These are phyloP conservation scores for Lithohypha guttulata DNA, from an alignment of 2,329 filamentous ascomycete genomes.

Conservation along the genomic window DNA sequence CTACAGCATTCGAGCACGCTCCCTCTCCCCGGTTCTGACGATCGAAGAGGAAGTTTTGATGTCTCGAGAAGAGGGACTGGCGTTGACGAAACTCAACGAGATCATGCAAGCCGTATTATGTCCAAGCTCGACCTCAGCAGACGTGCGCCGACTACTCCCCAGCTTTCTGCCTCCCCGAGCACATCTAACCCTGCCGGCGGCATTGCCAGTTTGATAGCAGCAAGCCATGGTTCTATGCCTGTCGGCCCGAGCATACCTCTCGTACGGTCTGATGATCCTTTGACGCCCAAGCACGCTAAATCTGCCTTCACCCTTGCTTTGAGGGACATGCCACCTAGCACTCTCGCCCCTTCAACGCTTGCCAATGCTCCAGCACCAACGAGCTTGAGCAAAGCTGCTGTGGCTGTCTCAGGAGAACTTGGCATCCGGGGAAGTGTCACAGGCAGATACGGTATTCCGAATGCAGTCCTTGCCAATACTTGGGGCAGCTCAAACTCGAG, in stretches of 20 bases:
- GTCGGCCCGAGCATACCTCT: conserved; percentile 40
- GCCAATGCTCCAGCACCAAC: conserved; percentile 75
- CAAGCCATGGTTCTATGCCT: conserved; percentile 68
- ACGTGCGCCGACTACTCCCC: conserved; percentile 52
- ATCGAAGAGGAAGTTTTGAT: conserved; percentile 61
- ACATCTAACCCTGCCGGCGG: conserved; percentile 45
- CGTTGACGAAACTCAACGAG: conserved; percentile 64
- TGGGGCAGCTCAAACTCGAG: conserved; percentile 87
- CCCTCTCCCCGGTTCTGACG: conserved; percentile 53
- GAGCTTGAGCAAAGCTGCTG: conserved; percentile 73
- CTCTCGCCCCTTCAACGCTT: conserved; percentile 69
- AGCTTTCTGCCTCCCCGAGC: conserved; percentile 32
- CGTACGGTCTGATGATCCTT: conserved; percentile 27
- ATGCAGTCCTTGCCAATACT: conserved; percentile 79
- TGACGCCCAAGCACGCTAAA: conserved; percentile 28
- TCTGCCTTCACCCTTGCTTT: conserved; percentile 24
- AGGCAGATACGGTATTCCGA: conserved; percentile 61
- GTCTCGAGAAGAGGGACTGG: conserved; percentile 46
- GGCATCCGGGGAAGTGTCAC: conserved; percentile 51
- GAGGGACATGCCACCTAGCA: conserved; percentile 45
- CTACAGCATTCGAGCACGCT: conserved; percentile 56
- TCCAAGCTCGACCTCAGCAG: conserved; percentile 85
- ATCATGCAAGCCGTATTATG: conserved; percentile 80
- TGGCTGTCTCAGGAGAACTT: conserved; percentile 68
- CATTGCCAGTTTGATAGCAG: conserved; percentile 75